Conservation (phyloP, 306 rosid genomes). For the Rosa rugosa region DNA sequence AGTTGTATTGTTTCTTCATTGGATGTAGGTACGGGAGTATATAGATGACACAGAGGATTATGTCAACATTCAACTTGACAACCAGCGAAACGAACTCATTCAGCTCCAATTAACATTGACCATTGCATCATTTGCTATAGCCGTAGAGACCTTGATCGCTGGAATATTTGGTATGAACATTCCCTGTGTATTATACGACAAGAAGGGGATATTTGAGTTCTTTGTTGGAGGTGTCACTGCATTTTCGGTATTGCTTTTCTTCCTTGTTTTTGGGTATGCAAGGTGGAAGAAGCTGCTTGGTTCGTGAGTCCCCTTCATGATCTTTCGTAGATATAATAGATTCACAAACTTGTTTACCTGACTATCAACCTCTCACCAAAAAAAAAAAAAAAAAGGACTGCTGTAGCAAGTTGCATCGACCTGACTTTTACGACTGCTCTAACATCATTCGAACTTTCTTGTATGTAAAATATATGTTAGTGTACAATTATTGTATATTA, state of each 20-base stretch:
- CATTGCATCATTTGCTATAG: constrained; percentile 83
- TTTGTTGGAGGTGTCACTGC: constrained; percentile 46
- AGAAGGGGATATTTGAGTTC: constrained; percentile 47
- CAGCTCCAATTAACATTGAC: constrained; percentile 92
- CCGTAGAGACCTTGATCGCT: constrained; percentile 69
- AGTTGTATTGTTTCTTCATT: not conserved
- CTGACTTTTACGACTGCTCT: not conserved
- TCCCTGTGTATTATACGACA: constrained; percentile 38
- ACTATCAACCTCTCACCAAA: not conserved
- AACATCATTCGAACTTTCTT: not conserved
- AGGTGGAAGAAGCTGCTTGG: constrained; percentile 90
- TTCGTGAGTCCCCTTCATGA: constrained; percentile 40
- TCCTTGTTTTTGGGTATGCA: constrained; percentile 77
- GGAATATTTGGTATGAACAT: constrained; percentile 92
- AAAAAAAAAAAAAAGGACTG: not conserved
- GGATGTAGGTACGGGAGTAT: constrained; percentile 88
- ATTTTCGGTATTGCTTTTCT: constrained; percentile 48
- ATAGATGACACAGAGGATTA: constrained; percentile 97
- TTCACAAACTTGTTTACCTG: not conserved
- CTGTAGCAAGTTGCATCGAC: not conserved
- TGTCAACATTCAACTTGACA: constrained; percentile 94
- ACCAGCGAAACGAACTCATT: constrained; percentile 94
- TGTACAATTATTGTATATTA: not conserved
- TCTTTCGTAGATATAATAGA: not conserved
- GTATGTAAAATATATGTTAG: not conserved